Evolutionary conservation across 1,139 yeast species (phyloP).

Genomic region (Lodderomyces pseudojiufengensis): DNA sequence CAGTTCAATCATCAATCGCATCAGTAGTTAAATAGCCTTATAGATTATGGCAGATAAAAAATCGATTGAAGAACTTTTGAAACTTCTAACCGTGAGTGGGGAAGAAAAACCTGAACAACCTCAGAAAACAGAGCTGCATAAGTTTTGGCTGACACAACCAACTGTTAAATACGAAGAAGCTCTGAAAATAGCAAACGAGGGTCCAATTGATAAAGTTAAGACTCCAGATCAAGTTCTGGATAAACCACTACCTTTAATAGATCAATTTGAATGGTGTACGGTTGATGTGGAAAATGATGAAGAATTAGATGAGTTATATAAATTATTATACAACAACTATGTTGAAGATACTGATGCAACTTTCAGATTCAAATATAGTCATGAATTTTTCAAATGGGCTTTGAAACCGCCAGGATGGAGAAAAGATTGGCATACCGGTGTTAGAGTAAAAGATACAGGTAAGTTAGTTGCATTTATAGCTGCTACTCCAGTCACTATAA

Average conservation of each 20-base stretch:
- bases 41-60: slow-evolving; percentile 7
- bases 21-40: too few relatives aligned
- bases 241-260: slow-evolving; percentile 65
- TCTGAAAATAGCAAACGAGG: slow-evolving; percentile 55
- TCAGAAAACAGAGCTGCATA: slow-evolving; percentile 69
- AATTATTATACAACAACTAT: slow-evolving; percentile 79
- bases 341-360: slow-evolving; percentile 93
- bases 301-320: slow-evolving; percentile 72
- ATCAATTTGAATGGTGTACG: slow-evolving; percentile 86
- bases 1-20: too few relatives aligned
- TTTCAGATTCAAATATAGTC: slow-evolving; percentile 85
- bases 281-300: slow-evolving; percentile 59
- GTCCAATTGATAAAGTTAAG: slow-evolving; percentile 72
- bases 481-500: slow-evolving; percentile 76
- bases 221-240: slow-evolving; percentile 69
- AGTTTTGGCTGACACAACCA: slow-evolving; percentile 98
- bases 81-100: slow-evolving; percentile 51
- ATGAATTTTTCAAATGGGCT: slow-evolving; percentile 88
- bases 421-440: slow-evolving; percentile 90
- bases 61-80: slow-evolving; percentile 48
- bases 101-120: slow-evolving; percentile 41
- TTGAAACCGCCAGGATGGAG: slow-evolving; percentile 92
- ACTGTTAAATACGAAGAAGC: slow-evolving; percentile 71
- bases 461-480: slow-evolving; percentile 89
- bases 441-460: slow-evolving; percentile 71